phyloP scores from a whole-genome alignment of 306 rosid species.

The Mimosa bimucronata region DNA sequence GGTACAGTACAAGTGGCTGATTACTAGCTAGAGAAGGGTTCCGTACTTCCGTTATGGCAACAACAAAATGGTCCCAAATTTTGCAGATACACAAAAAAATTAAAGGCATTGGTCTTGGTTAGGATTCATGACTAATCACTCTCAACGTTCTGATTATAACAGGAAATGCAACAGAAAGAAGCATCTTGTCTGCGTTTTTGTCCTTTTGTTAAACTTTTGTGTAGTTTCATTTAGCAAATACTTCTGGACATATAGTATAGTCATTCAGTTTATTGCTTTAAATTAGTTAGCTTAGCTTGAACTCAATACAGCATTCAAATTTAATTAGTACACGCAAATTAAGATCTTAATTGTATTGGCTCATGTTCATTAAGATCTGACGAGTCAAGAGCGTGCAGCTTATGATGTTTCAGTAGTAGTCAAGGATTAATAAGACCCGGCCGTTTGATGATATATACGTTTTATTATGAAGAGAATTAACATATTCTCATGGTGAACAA shows the following conservation, averaged over 20 bases:
- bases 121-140: constrained; percentile 45
- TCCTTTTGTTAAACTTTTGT: background rate
- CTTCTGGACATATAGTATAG: too few species aligned
- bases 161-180: constrained; percentile 9
- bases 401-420: too few species aligned
- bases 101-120: constrained; percentile 34
- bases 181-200: background rate
- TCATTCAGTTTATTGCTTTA: too few species aligned
- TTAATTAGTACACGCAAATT: background rate
- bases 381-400: background rate
- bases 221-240: background rate
- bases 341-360: background rate
- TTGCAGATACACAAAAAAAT: constrained; percentile 40
- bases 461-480: too few species aligned
- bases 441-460: too few species aligned
- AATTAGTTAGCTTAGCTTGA: background rate
- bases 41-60: constrained; percentile 39
- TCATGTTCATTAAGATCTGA: background rate
- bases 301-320: background rate
- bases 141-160: constrained; percentile 44
- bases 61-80: constrained; percentile 56
- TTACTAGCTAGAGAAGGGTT: constrained; percentile 12
- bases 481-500: too few species aligned
- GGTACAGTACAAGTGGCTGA: constrained; percentile 22
- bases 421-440: too few species aligned